phyloP scores from a whole-genome alignment of 345 rosid species.

The Syzygium oleosum region DNA sequence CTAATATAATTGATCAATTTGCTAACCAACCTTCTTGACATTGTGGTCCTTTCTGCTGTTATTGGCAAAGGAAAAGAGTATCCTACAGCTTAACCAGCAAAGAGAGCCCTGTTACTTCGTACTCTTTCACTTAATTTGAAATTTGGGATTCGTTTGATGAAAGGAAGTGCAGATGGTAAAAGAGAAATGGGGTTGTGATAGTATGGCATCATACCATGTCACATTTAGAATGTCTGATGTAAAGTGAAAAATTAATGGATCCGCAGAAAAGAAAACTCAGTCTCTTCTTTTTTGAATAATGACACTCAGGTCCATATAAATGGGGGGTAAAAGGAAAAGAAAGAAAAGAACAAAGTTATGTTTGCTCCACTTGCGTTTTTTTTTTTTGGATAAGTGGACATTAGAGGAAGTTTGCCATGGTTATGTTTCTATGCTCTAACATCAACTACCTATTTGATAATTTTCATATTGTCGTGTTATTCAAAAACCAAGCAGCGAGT shows the following conservation, averaged over 20 bases:
- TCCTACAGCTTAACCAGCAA: not conserved
- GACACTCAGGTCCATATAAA: not conserved
- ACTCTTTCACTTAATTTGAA: not conserved
- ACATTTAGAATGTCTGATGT: not conserved
- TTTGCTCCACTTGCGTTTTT: not conserved
- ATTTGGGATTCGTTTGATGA: not conserved
- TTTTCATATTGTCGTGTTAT: not conserved
- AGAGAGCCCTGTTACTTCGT: not conserved
- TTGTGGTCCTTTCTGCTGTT: not conserved
- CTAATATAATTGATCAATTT: not conserved
- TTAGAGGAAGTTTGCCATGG: not conserved
- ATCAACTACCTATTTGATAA: not conserved
- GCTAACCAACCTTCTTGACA: not conserved
- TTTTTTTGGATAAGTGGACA: too few relatives aligned
- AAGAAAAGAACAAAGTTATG: not conserved
- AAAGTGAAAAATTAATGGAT: not conserved
- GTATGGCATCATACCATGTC: not conserved
- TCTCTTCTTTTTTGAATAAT: not conserved
- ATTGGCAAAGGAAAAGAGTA: not conserved
- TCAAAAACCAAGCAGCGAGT: not conserved
- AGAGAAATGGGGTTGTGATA: not conserved
- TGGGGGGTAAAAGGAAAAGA: not conserved
- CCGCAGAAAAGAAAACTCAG: not conserved
- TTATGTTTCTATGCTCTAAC: not conserved
- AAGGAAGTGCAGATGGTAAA: not conserved